A percentile compares a stretch with the other conserved stretches of the same genome.
phyloP scores from a whole-genome alignment of 768 basidiomycete genomes.

The Rubroboletus pulcherrimus region DNA sequence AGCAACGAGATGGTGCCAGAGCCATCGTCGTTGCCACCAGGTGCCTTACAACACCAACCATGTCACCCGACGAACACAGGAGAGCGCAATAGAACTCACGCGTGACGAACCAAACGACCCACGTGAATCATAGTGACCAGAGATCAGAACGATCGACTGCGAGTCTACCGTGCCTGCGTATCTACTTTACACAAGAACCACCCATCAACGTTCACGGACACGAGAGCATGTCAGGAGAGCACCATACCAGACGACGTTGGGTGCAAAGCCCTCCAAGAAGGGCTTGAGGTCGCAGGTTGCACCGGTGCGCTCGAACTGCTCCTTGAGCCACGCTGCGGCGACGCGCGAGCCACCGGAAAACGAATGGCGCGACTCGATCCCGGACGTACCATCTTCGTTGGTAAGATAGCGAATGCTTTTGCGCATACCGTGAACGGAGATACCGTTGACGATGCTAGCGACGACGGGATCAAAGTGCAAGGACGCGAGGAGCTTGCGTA shows the following conservation, averaged over 20 bases:
- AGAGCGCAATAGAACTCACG: constrained; percentile 14
- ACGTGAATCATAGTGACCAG: constrained; percentile 88
- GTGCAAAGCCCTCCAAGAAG: constrained; percentile 73
- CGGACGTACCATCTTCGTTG: constrained; percentile 72
- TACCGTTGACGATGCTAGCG: constrained; percentile 62
- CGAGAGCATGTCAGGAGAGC: neutral
- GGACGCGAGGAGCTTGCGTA: constrained; percentile 52
- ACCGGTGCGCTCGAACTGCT: constrained; percentile 67
- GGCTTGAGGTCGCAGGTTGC: constrained; percentile 63
- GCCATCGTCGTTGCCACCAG: constrained; percentile 63
- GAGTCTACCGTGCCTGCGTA: constrained; percentile 45
- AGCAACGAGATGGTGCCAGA: constrained; percentile 70
- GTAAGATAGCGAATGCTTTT: constrained; percentile 79
- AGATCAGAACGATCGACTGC: constrained; percentile 67
- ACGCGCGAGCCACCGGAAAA: constrained; percentile 60
- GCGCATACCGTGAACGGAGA: constrained; percentile 63
- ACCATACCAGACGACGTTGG: constrained; percentile 80
- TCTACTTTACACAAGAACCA: constrained; percentile 32
- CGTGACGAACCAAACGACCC: constrained; percentile 80
- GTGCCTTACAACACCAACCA: constrained; percentile 19
- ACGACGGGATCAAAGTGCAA: constrained; percentile 69
- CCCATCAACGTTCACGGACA: neutral
- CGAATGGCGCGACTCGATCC: constrained; percentile 77
- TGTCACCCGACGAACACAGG: neutral
- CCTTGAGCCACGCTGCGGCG: constrained; percentile 47